Evolutionary conservation across 495 filamentous ascomycete species (phyloP).

Genomic region (Lasiosphaeria ovina): DNA sequence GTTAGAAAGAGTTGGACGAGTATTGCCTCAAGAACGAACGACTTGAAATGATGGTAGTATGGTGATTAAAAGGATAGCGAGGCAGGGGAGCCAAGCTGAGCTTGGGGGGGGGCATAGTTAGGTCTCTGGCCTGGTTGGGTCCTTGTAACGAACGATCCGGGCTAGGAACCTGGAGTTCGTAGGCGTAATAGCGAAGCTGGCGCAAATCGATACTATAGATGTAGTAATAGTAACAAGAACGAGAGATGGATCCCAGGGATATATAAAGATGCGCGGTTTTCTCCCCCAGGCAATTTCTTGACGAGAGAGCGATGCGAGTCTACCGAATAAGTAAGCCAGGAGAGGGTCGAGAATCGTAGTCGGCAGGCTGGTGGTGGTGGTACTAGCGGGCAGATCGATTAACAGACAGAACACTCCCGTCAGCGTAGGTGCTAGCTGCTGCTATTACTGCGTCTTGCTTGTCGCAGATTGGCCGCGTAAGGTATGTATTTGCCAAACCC

Average conservation of each 20-base stretch:
- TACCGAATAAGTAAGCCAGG: conserved; percentile 5
- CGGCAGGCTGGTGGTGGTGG: not conserved
- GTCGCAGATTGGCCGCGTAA: not conserved
- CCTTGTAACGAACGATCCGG: conserved; percentile 19
- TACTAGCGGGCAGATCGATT: not conserved
- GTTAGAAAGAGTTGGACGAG: conserved; percentile 35
- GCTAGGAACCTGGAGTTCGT: conserved; percentile 6
- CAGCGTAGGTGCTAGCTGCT: not conserved
- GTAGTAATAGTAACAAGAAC: conserved; percentile 10
- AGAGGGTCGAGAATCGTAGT: conserved; percentile 4
- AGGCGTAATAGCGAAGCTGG: conserved; percentile 11
- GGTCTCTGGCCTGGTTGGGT: conserved; percentile 20
- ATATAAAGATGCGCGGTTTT: conserved; percentile 12
- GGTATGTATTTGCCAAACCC: not conserved
- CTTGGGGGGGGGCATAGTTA: conserved; percentile 17
- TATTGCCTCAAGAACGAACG: conserved; percentile 32
- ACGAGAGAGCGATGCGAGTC: conserved; percentile 3
- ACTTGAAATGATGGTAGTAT: conserved; percentile 31
- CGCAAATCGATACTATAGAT: conserved; percentile 5
- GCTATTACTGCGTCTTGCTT: not conserved
- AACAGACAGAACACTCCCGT: too few relatives aligned
- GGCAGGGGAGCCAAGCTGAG: conserved; percentile 16
- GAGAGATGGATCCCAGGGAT: conserved; percentile 12
- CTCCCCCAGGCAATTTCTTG: not conserved
- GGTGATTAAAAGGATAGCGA: conserved; percentile 20